Evolutionary conservation across 192 early-diverging fungal species (phyloP).

Genomic region (Coemansia sp.): DNA sequence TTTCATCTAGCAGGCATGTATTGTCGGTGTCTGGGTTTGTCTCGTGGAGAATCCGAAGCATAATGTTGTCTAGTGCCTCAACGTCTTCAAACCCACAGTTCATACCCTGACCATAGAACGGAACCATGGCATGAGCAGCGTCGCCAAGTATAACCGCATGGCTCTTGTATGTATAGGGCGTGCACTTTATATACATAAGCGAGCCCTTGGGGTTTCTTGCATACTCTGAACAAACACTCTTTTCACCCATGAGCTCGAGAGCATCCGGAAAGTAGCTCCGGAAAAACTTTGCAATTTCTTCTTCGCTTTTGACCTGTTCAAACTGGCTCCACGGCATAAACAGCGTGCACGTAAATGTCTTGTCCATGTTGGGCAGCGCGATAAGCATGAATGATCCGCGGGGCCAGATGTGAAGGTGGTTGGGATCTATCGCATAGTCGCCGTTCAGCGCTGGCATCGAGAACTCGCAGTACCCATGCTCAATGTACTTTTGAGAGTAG

Average conservation of each 20-base stretch:
- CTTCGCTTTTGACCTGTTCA: conserved; percentile 61
- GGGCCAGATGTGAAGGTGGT: conserved; percentile 98
- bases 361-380: conserved; percentile 91
- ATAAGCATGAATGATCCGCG: conserved; percentile 96
- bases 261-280: conserved; percentile 72
- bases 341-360: conserved; percentile 92
- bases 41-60: conserved; percentile 57
- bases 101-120: conserved; percentile 98
- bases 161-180: conserved; percentile 82
- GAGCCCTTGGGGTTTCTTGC: conserved; percentile 82
- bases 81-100: conserved; percentile 98
- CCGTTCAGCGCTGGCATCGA: conserved; percentile 70
- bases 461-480: conserved; percentile 90
- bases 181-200: conserved; percentile 79
- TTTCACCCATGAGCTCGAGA: conserved; percentile 71
- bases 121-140: conserved; percentile 97
- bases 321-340: conserved; percentile 93
- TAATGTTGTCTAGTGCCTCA: conserved; percentile 56
- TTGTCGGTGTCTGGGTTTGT: conserved; percentile 18
- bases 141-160: conserved; percentile 84
- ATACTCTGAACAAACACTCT: conserved; percentile 71
- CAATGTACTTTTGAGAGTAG: conserved; percentile 86
- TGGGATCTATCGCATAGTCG: conserved; percentile 79
- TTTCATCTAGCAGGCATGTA: conserved; percentile 37
- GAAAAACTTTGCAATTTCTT: conserved; percentile 70